Conservation (phyloP, 1,284 basidiomycete species). For the Trichosporon sp. region DNA sequence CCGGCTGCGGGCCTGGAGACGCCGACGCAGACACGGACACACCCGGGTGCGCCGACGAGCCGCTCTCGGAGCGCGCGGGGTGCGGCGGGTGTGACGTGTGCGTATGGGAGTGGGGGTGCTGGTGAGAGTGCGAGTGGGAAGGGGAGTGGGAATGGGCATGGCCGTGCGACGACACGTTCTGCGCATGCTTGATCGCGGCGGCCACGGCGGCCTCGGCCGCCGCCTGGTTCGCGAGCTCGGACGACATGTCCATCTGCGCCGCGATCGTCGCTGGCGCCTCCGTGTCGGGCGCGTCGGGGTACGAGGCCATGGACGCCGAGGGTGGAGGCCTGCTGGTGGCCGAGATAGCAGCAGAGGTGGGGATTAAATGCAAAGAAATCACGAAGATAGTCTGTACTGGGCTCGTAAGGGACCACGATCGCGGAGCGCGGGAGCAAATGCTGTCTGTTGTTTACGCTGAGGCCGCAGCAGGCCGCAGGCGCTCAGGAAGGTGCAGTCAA, state of each 20-base stretch:
- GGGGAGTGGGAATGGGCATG: not conserved
- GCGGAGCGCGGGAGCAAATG: not conserved
- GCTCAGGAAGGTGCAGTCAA: not conserved
- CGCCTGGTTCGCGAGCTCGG: conserved; percentile 37
- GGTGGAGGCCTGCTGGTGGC: conserved; percentile 19
- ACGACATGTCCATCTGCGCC: conserved; percentile 31
- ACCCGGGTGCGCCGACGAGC: not conserved
- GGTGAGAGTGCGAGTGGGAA: not conserved
- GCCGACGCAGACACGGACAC: conserved; percentile 7
- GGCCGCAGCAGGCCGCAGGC: too few relatives aligned
- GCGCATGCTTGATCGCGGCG: conserved; percentile 17
- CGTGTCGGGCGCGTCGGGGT: conserved; percentile 19
- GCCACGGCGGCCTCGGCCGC: conserved; percentile 37
- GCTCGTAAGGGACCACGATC: not conserved
- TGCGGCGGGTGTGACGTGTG: not conserved
- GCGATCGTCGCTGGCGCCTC: conserved; percentile 14
- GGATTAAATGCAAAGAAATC: not conserved
- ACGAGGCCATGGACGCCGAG: conserved; percentile 21
- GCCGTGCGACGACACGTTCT: not conserved
- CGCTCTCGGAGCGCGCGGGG: not conserved
- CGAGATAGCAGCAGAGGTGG: conserved; percentile 3
- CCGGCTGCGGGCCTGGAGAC: conserved; percentile 11
- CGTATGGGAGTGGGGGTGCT: not conserved
- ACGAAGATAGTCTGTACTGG: not conserved
- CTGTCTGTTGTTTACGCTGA: not conserved